Evolutionary conservation across 140 eudicot genomes (phyloP), one percentile per base, ranked within the genome.

Genomic region (Erigeron philadelphicus): DNA sequence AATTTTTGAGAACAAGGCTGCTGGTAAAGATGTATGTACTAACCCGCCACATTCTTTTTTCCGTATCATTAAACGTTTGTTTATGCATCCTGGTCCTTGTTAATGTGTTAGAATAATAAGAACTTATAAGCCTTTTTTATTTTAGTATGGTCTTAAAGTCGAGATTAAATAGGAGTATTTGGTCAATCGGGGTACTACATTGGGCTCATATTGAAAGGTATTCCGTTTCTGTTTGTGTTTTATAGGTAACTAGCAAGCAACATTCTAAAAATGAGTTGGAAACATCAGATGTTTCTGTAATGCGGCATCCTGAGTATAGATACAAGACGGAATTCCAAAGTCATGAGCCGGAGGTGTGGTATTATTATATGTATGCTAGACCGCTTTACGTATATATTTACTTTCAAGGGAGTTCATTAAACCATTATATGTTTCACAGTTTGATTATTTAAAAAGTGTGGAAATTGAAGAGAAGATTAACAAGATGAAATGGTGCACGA

Each of bases 291-390:
- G 70, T 40, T 64, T 42, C 40, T 43, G 59, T 38, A 31, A 70
- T 55, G 59, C 81, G 67, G 11, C 87, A 73, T 84, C 96, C 91
- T 15, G 82, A 78, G 61, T 90, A 75, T 74, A 83, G 80, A 42
- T 90, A 85, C 78, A 88, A 88, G 80, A 85, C 96, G 3, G 97
- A 90, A 79, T 88, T 90, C 68, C 97, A 88, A 73, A 88, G 97
- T 80, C 96, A 90, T 45, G 97, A 90, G 81, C 96, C 97, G 4
- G 97, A 88, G 95, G 96, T 88, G 76, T 61, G 10, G 12, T 23
- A 6, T 9, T 35, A 43, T 57, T 35, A 38, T 13, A 25, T 44
- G 10, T 50, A 18, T 67, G 64, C 38, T 71, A 56, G 47, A 63
- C 35, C 13, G 3, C 0, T 42, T 18, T 18, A 53, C 11, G 2